Conservation (phyloP, 129 eudicot species). For the Artemisia argyi region DNA sequence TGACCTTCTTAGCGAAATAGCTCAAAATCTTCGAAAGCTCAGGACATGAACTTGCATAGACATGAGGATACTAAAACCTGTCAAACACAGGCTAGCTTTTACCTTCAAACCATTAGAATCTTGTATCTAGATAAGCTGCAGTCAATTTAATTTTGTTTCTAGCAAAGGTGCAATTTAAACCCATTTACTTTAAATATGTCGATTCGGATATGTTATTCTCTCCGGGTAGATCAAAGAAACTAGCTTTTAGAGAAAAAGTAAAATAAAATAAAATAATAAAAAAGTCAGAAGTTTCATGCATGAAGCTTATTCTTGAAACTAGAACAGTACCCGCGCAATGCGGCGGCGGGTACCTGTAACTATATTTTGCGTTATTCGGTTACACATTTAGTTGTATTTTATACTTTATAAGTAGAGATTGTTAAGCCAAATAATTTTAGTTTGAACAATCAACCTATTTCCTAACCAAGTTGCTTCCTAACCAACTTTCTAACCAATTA, state of each 20-base stretch:
- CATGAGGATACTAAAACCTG: background rate
- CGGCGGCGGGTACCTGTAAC: no score
- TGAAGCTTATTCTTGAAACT: background rate
- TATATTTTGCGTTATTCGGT: no score
- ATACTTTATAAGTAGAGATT: no score
- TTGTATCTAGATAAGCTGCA: conserved; percentile 12
- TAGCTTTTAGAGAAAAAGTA: background rate
- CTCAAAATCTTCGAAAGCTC: conserved; percentile 69
- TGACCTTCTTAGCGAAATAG: conserved; percentile 71
- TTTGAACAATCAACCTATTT: no score
- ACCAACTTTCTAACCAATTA: no score
- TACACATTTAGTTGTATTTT: no score
- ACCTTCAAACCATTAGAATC: background rate
- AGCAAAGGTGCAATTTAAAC: background rate
- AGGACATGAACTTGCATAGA: conserved; percentile 14
- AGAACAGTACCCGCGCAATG: no score
- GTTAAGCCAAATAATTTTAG: no score
- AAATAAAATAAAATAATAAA: no score
- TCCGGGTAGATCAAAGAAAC: background rate
- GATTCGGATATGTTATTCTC: no score
- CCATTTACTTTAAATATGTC: background rate
- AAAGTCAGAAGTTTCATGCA: background rate
- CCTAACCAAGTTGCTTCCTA: no score
- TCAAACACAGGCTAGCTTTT: background rate
- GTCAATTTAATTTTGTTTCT: background rate